Conservation (phyloP, 2,329 filamentous ascomycete genomes). For the Xylariaceae sp. region DNA sequence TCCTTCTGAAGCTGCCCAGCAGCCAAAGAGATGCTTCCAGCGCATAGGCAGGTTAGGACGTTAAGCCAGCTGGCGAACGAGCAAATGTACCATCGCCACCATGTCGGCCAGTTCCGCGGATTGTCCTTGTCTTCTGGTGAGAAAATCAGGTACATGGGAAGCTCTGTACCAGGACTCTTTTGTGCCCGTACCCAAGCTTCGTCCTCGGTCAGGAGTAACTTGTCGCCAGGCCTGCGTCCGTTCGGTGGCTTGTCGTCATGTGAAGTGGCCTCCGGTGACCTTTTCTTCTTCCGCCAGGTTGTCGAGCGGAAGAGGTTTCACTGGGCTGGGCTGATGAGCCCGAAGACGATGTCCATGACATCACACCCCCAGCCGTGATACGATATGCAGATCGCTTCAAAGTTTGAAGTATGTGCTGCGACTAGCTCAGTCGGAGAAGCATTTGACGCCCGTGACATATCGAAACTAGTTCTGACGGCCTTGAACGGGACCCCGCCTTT, state of each 20-base stretch:
- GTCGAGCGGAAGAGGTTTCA: too few species aligned
- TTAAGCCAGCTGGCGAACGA: conserved; percentile 1
- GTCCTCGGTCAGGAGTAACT: background rate
- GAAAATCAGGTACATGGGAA: conserved; percentile 1
- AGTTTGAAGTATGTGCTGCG: too few species aligned
- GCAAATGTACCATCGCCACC: conserved; percentile 1
- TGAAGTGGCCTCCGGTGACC: background rate
- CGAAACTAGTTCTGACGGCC: too few species aligned
- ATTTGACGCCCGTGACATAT: too few species aligned
- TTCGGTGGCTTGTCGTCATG: background rate
- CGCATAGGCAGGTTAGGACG: conserved; percentile 1
- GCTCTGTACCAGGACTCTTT: background rate
- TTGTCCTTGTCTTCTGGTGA: background rate
- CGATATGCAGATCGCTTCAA: too few species aligned
- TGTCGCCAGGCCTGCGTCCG: background rate
- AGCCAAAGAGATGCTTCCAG: conserved; percentile 1
- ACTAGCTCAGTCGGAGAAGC: too few species aligned
- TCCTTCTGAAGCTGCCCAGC: background rate
- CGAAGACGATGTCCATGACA: too few species aligned
- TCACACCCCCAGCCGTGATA: too few species aligned
- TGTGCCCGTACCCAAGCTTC: background rate
- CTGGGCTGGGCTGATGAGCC: too few species aligned
- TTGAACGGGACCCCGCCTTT: too few species aligned
- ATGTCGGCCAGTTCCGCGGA: conserved; percentile 1
- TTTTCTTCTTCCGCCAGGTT: background rate